Percentiles rank a stretch among this genome's conserved stretches.
Conservation (phyloP, 2,329 filamentous ascomycete species). For the Lasiodiplodia citricola region DNA sequence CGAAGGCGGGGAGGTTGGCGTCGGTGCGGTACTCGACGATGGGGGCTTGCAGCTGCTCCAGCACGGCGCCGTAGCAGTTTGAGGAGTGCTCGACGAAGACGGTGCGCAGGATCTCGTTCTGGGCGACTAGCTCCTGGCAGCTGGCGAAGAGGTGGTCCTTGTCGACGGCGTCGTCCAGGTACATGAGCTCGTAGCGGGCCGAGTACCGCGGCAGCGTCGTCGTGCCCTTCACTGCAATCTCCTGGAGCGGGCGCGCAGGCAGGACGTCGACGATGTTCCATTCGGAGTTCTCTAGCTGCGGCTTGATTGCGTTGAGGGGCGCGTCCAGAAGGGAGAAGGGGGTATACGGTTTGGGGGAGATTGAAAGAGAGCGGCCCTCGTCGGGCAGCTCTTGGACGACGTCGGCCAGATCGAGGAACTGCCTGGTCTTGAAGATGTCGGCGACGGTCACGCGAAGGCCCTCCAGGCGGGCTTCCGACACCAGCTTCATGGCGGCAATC, state of each 20-base stretch:
- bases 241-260: slow-evolving; percentile 64
- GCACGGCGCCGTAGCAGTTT: slow-evolving; percentile 63
- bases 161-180: slow-evolving; percentile 61
- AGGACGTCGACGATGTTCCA: slow-evolving; percentile 63
- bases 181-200: slow-evolving; percentile 68
- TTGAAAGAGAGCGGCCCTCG: slow-evolving; percentile 36
- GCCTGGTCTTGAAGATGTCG: slow-evolving; percentile 50
- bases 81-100: slow-evolving; percentile 64
- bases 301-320: slow-evolving; percentile 50
- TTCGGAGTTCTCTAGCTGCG: slow-evolving; percentile 56
- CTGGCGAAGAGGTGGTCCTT: slow-evolving; percentile 55
- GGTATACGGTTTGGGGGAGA: slow-evolving; percentile 39
- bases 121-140: slow-evolving; percentile 62
- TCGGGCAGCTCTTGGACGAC: slow-evolving; percentile 42
- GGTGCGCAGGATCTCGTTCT: slow-evolving; percentile 69
- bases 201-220: slow-evolving; percentile 65
- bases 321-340: slow-evolving; percentile 59
- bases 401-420: slow-evolving; percentile 59
- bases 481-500: slow-evolving; percentile 52
- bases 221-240: slow-evolving; percentile 64
- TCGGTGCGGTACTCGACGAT: slow-evolving; percentile 51
- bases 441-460: slow-evolving; percentile 48
- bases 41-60: slow-evolving; percentile 59
- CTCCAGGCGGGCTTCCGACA: slow-evolving; percentile 43
- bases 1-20: slow-evolving; percentile 61